Conservation (phyloP, 495 filamentous ascomycete genomes). For the Trichocladium antarcticum region DNA sequence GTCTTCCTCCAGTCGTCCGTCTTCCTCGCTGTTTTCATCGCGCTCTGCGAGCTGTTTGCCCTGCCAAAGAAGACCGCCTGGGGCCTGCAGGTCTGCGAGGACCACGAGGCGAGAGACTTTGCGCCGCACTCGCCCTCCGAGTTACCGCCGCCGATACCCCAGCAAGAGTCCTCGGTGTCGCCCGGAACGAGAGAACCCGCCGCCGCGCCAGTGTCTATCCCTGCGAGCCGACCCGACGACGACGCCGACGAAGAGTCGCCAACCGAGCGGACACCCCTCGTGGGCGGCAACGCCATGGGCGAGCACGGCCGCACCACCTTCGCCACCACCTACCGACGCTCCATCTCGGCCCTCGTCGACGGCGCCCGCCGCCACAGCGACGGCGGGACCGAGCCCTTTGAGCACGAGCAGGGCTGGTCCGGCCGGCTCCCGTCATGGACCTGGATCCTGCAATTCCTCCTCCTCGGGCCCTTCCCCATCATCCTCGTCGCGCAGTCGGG, state of each 20-base stretch:
- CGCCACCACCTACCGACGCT: conserved; percentile 49
- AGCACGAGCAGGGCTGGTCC: conserved; percentile 80
- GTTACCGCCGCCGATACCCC: conserved; percentile 14
- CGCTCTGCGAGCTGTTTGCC: conserved; percentile 67
- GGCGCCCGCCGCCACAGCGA: conserved; percentile 21
- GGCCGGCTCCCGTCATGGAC: conserved; percentile 64
- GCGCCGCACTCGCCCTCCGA: conserved; percentile 20
- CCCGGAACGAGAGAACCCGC: conserved; percentile 5
- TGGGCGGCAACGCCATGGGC: conserved; percentile 35
- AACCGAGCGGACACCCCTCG: conserved; percentile 71
- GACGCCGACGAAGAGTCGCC: conserved; percentile 40
- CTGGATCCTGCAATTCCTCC: conserved; percentile 77
- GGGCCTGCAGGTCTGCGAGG: conserved; percentile 38
- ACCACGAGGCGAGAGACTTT: conserved; percentile 35
- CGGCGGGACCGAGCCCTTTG: conserved; percentile 42
- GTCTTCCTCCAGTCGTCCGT: conserved; percentile 66
- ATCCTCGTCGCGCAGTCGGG: conserved; percentile 63
- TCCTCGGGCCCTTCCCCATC: conserved; percentile 65
- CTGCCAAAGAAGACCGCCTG: conserved; percentile 62
- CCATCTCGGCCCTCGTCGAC: conserved; percentile 32
- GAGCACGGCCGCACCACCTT: conserved; percentile 55
- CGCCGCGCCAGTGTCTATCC: conserved; percentile 10
- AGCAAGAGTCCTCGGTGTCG: conserved; percentile 9
- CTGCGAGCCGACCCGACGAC: background rate
- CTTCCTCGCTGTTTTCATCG: conserved; percentile 62